These are phyloP conservation scores for Pistacia integerrima DNA, from an alignment of 345 rosid genomes.

Conservation along the genomic window DNA sequence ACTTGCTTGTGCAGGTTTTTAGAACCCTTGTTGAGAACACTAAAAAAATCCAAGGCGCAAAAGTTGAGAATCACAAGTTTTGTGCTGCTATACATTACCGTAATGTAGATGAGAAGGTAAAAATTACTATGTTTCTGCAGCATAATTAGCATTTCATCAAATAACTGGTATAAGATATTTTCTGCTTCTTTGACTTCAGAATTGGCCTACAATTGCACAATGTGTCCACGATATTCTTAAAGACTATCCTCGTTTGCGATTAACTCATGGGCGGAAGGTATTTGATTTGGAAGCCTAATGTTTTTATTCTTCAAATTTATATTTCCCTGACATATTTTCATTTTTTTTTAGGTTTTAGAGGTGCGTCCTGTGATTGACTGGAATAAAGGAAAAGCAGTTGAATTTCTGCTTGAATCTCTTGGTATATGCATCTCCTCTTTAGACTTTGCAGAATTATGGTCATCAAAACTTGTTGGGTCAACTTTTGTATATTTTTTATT, in stretches of 20 bases:
- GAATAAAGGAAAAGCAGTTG: slow-evolving; percentile 96
- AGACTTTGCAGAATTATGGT: neutral
- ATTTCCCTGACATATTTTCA: too few relatives aligned
- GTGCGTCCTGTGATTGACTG: slow-evolving; percentile 93
- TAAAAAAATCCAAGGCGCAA: slow-evolving; percentile 70
- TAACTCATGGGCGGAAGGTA: slow-evolving; percentile 80
- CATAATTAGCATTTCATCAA: neutral
- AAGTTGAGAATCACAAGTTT: slow-evolving; percentile 95
- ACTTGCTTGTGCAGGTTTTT: slow-evolving; percentile 58
- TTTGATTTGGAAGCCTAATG: neutral
- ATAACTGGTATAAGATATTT: neutral
- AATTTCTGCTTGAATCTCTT: slow-evolving; percentile 87
- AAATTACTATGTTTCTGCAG: neutral
- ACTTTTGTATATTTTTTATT: neutral
- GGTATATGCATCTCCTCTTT: slow-evolving; percentile 36
- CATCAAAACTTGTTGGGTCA: neutral
- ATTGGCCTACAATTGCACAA: slow-evolving; percentile 82
- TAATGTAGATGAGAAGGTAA: slow-evolving; percentile 90
- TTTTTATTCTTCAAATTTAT: neutral
- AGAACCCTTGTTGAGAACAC: slow-evolving; percentile 77
- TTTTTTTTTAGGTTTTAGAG: slow-evolving; percentile 76
- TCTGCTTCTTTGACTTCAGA: slow-evolving; percentile 42
- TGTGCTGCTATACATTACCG: slow-evolving; percentile 97
- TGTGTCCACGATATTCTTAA: slow-evolving; percentile 80
- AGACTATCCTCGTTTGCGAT: slow-evolving; percentile 71